Percentiles rank a stretch among this genome's conserved stretches.
Evolutionary conservation across 1,139 yeast genomes (phyloP).

Genomic region (Nadsonia commutata): DNA sequence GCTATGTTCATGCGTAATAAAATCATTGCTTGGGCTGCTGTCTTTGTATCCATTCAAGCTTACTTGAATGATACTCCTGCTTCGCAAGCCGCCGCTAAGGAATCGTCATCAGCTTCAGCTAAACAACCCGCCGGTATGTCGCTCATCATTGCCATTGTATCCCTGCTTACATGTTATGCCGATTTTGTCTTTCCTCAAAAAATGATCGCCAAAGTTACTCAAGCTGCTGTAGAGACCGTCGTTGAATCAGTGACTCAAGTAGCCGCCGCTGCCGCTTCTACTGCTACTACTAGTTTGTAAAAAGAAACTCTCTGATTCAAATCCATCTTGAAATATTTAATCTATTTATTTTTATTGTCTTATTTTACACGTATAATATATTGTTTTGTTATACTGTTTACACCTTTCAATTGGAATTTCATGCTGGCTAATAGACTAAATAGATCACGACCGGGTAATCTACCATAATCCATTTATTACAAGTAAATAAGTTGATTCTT

Average conservation of each 20-base stretch:
- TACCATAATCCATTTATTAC: no score
- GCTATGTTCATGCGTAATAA: slow-evolving; percentile 41
- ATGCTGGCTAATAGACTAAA: no score
- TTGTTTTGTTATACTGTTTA: no score
- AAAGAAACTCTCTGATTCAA: no score
- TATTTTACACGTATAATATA: no score
- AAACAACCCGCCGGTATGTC: slow-evolving; percentile 21
- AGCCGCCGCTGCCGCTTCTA: slow-evolving; percentile 8
- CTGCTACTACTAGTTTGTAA: no score
- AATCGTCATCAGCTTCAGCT: slow-evolving; percentile 3
- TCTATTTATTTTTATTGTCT: no score
- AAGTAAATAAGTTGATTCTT: no score
- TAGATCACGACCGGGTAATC: no score
- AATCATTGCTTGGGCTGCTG: slow-evolving; percentile 42
- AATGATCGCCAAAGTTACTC: slow-evolving; percentile 11
- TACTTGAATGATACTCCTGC: slow-evolving; percentile 35
- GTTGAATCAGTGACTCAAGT: slow-evolving; percentile 7
- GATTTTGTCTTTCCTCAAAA: slow-evolving; percentile 23
- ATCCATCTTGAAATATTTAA: no score
- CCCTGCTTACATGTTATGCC: slow-evolving; percentile 22
- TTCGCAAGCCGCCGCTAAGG: slow-evolving; percentile 14
- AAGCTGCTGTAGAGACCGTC: slow-evolving; percentile 5
- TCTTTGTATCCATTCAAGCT: slow-evolving; percentile 37
- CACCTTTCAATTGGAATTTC: no score
- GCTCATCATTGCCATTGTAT: slow-evolving; percentile 18